Conservation (phyloP, 2,329 filamentous ascomycete genomes). For the Phyllosticta capitalensis region DNA sequence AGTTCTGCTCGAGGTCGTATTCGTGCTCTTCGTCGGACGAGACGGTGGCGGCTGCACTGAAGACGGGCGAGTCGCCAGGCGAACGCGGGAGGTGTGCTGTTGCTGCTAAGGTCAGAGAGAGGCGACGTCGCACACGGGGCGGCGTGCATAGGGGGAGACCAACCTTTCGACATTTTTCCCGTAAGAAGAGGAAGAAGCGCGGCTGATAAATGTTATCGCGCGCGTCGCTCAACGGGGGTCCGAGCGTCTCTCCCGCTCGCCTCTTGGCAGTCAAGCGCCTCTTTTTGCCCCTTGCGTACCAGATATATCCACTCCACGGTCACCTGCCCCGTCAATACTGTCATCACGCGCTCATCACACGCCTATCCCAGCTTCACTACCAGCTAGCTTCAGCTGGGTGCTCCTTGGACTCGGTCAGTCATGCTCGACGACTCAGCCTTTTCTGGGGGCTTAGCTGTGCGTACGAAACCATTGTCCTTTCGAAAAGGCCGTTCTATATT, state of each 20-base stretch:
- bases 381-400: background rate
- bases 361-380: background rate
- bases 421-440: background rate
- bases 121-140: background rate
- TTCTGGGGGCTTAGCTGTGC: background rate
- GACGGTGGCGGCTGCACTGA: slow-evolving; percentile 23
- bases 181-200: background rate
- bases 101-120: background rate
- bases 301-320: background rate
- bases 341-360: background rate
- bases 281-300: background rate
- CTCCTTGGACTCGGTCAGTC: background rate
- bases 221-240: slow-evolving; percentile 1
- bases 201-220: slow-evolving; percentile 8
- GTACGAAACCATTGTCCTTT: too few relatives aligned
- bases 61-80: slow-evolving; percentile 27
- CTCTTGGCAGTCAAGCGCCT: background rate
- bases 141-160: background rate
- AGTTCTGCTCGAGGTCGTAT: slow-evolving; percentile 18
- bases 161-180: slow-evolving; percentile 11
- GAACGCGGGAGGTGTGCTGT: slow-evolving; percentile 17
- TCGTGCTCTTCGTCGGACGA: slow-evolving; percentile 27
- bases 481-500: background rate
- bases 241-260: background rate
- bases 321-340: background rate